These are phyloP conservation scores for Phytophthora capsici DNA, from an alignment of 352 stramenopile genomes.

Conservation along the genomic window DNA sequence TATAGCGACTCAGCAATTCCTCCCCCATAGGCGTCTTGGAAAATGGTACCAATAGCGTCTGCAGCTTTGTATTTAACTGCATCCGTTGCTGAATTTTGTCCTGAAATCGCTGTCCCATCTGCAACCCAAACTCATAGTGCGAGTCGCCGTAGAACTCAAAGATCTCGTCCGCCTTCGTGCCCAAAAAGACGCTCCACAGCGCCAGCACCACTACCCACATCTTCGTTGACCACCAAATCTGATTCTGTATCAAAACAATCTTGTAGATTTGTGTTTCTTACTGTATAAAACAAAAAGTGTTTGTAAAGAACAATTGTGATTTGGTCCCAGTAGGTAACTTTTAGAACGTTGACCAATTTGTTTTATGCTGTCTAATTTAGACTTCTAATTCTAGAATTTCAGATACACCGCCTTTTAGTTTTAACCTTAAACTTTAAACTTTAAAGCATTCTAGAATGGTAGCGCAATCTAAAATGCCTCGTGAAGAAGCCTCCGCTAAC, in stretches of 20 bases:
- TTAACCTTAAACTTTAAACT: too few relatives aligned
- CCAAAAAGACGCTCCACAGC: slow-evolving; percentile 1
- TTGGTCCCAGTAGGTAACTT: slow-evolving; percentile 8
- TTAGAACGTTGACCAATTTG: too few relatives aligned
- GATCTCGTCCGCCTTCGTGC: slow-evolving; percentile 39
- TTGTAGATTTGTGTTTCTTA: too few relatives aligned
- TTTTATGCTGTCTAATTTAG: too few relatives aligned
- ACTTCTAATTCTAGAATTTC: too few relatives aligned
- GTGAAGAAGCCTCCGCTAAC: slow-evolving; percentile 7
- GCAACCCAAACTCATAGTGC: slow-evolving; percentile 64
- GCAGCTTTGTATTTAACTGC: slow-evolving; percentile 51
- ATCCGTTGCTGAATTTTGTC: slow-evolving; percentile 58
- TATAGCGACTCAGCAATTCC: slow-evolving; percentile 51
- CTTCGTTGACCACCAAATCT: slow-evolving; percentile 1
- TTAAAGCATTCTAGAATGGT: too few relatives aligned
- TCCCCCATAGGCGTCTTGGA: slow-evolving; percentile 45
- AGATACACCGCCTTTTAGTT: too few relatives aligned
- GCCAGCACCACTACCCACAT: not conserved
- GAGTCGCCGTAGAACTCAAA: slow-evolving; percentile 69
- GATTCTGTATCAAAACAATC: not conserved
- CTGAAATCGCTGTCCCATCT: slow-evolving; percentile 55
- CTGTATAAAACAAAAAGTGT: too few relatives aligned
- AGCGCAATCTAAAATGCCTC: not conserved
- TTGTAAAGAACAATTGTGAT: too few relatives aligned
- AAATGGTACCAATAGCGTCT: slow-evolving; percentile 67